Percentiles rank a stretch among this genome's conserved stretches.
Conservation (phyloP, 2,329 filamentous ascomycete species). For the Aurifilum marmelostoma region DNA sequence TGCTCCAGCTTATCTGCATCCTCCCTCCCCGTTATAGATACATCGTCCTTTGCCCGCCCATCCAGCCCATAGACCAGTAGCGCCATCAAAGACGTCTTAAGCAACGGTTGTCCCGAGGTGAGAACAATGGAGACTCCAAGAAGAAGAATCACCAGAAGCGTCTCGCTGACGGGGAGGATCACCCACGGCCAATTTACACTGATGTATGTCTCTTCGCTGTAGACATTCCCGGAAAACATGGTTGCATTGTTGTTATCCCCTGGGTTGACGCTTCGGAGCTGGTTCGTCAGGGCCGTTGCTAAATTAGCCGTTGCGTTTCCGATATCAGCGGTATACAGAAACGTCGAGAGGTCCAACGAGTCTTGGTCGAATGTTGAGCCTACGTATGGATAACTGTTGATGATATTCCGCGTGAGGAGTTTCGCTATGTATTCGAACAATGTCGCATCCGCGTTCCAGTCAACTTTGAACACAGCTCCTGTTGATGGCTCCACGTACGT, state of each 20-base stretch:
- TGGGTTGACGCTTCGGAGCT: constrained; percentile 26
- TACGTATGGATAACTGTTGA: constrained; percentile 5
- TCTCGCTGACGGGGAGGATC: constrained; percentile 33
- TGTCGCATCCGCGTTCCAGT: neutral
- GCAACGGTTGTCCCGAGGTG: neutral
- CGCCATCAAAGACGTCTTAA: constrained; percentile 13
- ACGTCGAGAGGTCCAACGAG: constrained; percentile 8
- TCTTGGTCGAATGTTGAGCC: constrained; percentile 3
- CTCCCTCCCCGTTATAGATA: neutral
- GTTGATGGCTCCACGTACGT: neutral
- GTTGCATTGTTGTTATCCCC: constrained; percentile 30
- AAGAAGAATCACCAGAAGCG: constrained; percentile 31
- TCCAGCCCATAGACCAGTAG: constrained; percentile 7
- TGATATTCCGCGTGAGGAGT: neutral
- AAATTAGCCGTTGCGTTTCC: constrained; percentile 24
- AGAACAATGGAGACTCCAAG: constrained; percentile 30
- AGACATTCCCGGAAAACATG: constrained; percentile 31
- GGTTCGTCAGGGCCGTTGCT: constrained; percentile 27
- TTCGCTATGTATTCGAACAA: neutral
- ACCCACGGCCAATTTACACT: constrained; percentile 40
- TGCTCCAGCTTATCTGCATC: constrained; percentile 11
- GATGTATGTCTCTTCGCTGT: constrained; percentile 35
- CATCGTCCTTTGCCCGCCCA: constrained; percentile 2
- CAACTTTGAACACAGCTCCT: neutral
- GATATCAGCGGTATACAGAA: constrained; percentile 26